Evolutionary conservation across 768 basidiomycete genomes (phyloP).

Genomic region (Kwoniella bestiolae): DNA sequence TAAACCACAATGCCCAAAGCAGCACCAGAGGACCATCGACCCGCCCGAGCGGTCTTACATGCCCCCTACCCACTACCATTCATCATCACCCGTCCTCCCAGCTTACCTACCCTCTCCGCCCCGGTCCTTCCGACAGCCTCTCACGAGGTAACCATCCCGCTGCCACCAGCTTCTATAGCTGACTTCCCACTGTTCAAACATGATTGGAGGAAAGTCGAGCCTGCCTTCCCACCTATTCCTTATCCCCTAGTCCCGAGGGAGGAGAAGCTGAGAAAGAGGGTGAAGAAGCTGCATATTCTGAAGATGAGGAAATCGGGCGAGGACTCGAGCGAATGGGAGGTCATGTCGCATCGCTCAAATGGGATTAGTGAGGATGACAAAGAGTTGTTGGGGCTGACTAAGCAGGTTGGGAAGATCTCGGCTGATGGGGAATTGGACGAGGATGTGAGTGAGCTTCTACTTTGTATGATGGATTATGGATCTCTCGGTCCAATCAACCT

Average conservation of each 20-base stretch:
- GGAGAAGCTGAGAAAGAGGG: conserved; percentile 3
- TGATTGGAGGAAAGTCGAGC: conserved; percentile 3
- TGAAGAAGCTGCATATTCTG: conserved; percentile 4
- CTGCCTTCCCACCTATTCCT: conserved; percentile 7
- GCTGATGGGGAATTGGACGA: conserved; percentile 12
- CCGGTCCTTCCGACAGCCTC: conserved; percentile 10
- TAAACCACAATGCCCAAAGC: conserved; percentile 22
- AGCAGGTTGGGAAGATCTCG: conserved; percentile 17
- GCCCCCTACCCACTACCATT: conserved; percentile 44
- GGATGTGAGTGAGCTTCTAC: neutral
- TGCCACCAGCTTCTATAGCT: neutral
- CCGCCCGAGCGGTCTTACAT: conserved; percentile 36
- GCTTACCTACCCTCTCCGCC: neutral
- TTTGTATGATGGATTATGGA: neutral
- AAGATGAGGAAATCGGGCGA: conserved; percentile 8
- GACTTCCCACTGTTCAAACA: conserved; percentile 3
- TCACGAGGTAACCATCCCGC: neutral
- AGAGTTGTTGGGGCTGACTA: conserved; percentile 6
- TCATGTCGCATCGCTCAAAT: neutral
- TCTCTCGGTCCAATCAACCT: no score
- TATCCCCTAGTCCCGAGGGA: neutral
- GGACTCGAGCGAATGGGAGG: conserved; percentile 20
- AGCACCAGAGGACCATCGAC: conserved; percentile 18
- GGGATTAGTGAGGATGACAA: neutral
- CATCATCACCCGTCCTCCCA: conserved; percentile 24